These are phyloP conservation scores for Byssochlamys sp. DNA, from an alignment of 2,329 filamentous ascomycete genomes.

Conservation along the genomic window DNA sequence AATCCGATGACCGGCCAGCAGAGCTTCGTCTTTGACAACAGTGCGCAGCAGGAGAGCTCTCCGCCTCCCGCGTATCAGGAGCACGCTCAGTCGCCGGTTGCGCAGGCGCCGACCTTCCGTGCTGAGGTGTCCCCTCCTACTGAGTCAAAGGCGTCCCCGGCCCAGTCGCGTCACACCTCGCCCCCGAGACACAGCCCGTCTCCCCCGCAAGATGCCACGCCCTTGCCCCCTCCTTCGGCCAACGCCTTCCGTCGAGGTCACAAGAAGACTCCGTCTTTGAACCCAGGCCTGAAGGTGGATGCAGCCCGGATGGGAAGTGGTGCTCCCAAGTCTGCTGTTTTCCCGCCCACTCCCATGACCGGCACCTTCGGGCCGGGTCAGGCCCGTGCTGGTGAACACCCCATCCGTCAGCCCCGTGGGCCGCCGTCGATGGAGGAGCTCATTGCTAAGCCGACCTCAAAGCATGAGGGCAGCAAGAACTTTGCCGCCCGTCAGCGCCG, in stretches of 20 bases:
- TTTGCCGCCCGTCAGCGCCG: slow-evolving; percentile 87
- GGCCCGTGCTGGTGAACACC: slow-evolving; percentile 86
- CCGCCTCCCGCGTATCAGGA: slow-evolving; percentile 20
- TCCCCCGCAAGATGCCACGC: slow-evolving; percentile 58
- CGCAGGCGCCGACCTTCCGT: slow-evolving; percentile 55
- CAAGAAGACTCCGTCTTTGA: slow-evolving; percentile 75
- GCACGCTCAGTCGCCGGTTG: slow-evolving; percentile 39
- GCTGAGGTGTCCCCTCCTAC: slow-evolving; percentile 75
- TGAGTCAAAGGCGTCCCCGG: slow-evolving; percentile 46
- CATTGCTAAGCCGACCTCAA: slow-evolving; percentile 76
- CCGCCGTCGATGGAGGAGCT: slow-evolving; percentile 89
- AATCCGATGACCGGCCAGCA: slow-evolving; percentile 80
- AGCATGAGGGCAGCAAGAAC: slow-evolving; percentile 92
- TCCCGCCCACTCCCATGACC: slow-evolving; percentile 70
- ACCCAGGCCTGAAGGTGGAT: slow-evolving; percentile 45
- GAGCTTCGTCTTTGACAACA: slow-evolving; percentile 66
- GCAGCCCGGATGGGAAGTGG: slow-evolving; percentile 48
- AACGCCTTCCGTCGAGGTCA: slow-evolving; percentile 89
- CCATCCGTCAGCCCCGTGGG: slow-evolving; percentile 81
- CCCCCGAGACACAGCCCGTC: slow-evolving; percentile 56
- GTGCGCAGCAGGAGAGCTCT: slow-evolving; percentile 39
- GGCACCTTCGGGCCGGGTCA: slow-evolving; percentile 89
- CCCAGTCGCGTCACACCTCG: slow-evolving; percentile 52
- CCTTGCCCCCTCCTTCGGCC: slow-evolving; percentile 76
- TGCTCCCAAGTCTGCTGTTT: slow-evolving; percentile 67